Base-by-base conservation (phyloP, 139 green algal genomes). In the Picochlorum sp. region DNA sequence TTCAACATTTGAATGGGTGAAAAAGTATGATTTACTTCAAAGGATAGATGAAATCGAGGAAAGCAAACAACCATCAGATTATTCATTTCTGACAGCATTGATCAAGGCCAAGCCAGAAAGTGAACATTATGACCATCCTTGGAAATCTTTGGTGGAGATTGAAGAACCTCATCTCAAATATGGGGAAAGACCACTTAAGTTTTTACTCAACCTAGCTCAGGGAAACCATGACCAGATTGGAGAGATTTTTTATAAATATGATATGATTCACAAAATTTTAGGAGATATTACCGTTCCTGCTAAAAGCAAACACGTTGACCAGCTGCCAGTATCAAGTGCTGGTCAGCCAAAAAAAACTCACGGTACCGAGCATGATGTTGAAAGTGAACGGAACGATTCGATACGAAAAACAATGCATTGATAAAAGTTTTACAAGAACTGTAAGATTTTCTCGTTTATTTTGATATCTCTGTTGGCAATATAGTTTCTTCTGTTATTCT, bases 401-500 rank as follows among this genome's bases (percentile, higher is more conserved):
- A 47, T 9, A 47, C 20, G 39, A 47, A 18, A 47, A 47, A 26
- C 6, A 47, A 5, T 26, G 39, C 39, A 47, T 47, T 47, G 39
- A 47, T 20, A 47, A 47, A 47, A n/a, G n/a, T n/a, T n/a, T n/a
- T n/a, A n/a, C n/a, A n/a, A n/a, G n/a, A n/a, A n/a, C n/a, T n/a
- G n/a, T n/a, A n/a, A n/a, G n/a, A n/a, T n/a, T n/a, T n/a, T n/a
- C n/a, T n/a, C n/a, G n/a, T n/a, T n/a, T n/a, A n/a, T n/a, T n/a
- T n/a, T n/a, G n/a, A n/a, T n/a, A 41, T 24, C 10, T 35, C 50
- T 30, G 9, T 62, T 30, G 30, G 57, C 37, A 39, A 73, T 33
- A 36, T 73, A 73, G 0, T 16, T 33, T 28, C 57, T 35, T 44
- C 67, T 73, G 35, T 56, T 60, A 1, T 59, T 31, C 18, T 50